Evolutionary conservation across 768 basidiomycete genomes (phyloP).

Genomic region (Kondoa malvinella): DNA sequence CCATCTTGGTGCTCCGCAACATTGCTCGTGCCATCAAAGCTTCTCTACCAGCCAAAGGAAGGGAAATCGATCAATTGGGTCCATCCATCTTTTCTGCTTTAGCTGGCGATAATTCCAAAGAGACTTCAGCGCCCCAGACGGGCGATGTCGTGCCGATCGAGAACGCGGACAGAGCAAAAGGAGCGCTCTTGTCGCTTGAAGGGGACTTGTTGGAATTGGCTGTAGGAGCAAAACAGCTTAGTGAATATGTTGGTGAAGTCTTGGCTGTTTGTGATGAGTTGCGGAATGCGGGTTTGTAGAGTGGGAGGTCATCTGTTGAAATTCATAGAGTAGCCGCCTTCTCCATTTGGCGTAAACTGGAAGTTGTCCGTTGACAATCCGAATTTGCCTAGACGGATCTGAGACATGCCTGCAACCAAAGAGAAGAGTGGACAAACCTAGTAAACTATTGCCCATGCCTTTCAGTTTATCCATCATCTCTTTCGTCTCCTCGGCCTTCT

Average conservation of each 20-base stretch:
- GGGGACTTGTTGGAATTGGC: slow-evolving; percentile 3
- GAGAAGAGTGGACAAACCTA: slow-evolving; percentile 41
- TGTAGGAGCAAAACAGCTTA: background rate
- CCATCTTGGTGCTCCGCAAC: slow-evolving; percentile 21
- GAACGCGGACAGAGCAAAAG: slow-evolving; percentile 4
- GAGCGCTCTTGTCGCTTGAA: slow-evolving; percentile 15
- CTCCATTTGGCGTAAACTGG: slow-evolving; percentile 73
- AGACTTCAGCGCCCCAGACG: slow-evolving; percentile 6
- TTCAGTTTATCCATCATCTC: slow-evolving; percentile 92
- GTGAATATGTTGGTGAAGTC: background rate
- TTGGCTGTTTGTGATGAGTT: background rate
- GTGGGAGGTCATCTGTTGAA: slow-evolving; percentile 38
- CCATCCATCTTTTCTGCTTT: slow-evolving; percentile 17
- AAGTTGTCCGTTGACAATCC: slow-evolving; percentile 92
- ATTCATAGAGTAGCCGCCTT: slow-evolving; percentile 88
- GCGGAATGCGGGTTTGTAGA: background rate
- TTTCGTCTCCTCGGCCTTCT: slow-evolving; percentile 67
- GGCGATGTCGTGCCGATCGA: slow-evolving; percentile 20
- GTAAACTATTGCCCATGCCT: slow-evolving; percentile 69
- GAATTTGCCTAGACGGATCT: slow-evolving; percentile 52
- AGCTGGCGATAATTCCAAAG: slow-evolving; percentile 10
- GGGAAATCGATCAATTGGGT: slow-evolving; percentile 20
- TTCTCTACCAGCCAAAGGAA: slow-evolving; percentile 11
- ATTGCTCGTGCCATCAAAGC: slow-evolving; percentile 12
- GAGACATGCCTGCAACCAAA: background rate